phyloP scores from a whole-genome alignment of 2,329 filamentous ascomycete genomes.

The Emmonsiellopsis sp. region DNA sequence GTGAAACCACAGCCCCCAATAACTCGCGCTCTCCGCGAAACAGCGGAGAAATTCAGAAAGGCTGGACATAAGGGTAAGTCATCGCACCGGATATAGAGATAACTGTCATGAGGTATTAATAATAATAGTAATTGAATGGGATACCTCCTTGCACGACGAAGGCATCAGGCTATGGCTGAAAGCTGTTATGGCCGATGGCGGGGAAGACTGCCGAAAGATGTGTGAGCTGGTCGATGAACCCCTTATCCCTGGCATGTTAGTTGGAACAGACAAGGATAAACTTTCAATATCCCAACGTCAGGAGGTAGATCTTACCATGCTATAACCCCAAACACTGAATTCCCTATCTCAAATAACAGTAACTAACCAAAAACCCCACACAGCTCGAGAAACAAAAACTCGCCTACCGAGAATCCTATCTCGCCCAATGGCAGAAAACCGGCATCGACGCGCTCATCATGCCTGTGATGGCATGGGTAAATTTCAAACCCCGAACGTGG shows the following conservation, averaged over 20 bases:
- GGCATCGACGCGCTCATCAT: conserved; percentile 25
- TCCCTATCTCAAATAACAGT: not conserved
- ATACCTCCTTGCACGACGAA: conserved; percentile 18
- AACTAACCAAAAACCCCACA: not conserved
- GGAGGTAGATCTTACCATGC: conserved; percentile 13
- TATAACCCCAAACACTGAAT: not conserved
- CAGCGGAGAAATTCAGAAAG: conserved; percentile 48
- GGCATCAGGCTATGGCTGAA: conserved; percentile 25
- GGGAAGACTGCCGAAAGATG: conserved; percentile 20
- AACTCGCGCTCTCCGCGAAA: conserved; percentile 43
- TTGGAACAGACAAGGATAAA: conserved; percentile 20
- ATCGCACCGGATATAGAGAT: not conserved
- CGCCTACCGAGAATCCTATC: conserved; percentile 19
- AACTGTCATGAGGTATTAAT: not conserved
- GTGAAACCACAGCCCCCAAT: conserved; percentile 53
- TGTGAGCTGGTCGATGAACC: conserved; percentile 23
- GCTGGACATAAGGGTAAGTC: conserved; percentile 44
- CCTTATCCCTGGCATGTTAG: conserved; percentile 26
- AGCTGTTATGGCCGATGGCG: conserved; percentile 24
- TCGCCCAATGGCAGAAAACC: conserved; percentile 21
- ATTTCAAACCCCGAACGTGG: conserved; percentile 22
- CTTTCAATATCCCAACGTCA: conserved; percentile 19
- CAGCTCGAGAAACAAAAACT: conserved; percentile 21
- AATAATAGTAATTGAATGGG: conserved; percentile 23
- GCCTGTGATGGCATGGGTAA: conserved; percentile 24